Evolutionary conservation across 345 rosid species (phyloP).

Genomic region (Gossypium stocksii): DNA sequence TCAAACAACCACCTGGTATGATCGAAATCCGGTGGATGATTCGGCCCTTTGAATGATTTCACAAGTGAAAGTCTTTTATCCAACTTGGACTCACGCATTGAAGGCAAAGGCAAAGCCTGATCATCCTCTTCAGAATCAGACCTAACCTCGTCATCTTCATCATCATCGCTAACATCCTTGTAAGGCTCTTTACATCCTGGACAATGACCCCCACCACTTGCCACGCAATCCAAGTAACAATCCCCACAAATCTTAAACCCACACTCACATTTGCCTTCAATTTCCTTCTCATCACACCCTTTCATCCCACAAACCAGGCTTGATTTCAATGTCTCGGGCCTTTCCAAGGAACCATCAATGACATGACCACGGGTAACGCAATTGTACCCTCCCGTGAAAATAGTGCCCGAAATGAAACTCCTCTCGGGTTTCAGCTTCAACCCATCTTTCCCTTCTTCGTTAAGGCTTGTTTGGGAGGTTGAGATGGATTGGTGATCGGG

Average conservation of each 20-base stretch:
- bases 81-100: constrained; percentile 45
- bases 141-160: constrained; percentile 28
- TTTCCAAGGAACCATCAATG: constrained; percentile 46
- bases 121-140: constrained; percentile 46
- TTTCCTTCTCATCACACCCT: constrained; percentile 65
- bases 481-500: constrained; percentile 67
- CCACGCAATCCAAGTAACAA: constrained; percentile 55
- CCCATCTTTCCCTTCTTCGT: constrained; percentile 29
- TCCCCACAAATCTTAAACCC: constrained; percentile 65
- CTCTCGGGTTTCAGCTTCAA: constrained; percentile 30
- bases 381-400: constrained; percentile 65
- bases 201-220: constrained; percentile 56
- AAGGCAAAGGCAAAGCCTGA: constrained; percentile 62
- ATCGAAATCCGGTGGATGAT: constrained; percentile 62
- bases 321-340: constrained; percentile 29
- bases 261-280: constrained; percentile 57
- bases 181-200: constrained; percentile 78
- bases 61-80: constrained; percentile 71
- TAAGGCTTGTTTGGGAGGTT: constrained; percentile 44
- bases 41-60: constrained; percentile 60
- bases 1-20: constrained; percentile 77
- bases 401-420: constrained; percentile 53
- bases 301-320: constrained; percentile 51
- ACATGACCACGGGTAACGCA: constrained; percentile 73
- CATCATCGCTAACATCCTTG: constrained; percentile 42